phyloP scores from a whole-genome alignment of 306 rosid species.

The Pyrus betulifolia region DNA sequence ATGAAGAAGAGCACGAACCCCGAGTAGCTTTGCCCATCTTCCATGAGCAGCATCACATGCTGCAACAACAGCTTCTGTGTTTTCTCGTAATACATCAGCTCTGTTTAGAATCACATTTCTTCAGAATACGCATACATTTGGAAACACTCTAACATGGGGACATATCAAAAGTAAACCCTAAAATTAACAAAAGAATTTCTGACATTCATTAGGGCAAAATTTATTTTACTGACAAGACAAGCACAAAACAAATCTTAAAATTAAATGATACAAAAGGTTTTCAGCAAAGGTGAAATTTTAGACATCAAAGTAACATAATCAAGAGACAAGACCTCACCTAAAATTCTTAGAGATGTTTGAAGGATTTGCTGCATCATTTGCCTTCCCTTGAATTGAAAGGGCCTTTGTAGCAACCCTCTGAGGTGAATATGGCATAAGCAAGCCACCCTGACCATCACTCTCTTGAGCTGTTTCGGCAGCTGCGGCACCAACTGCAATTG shows the following conservation, averaged over 20 bases:
- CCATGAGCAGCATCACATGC: constrained; percentile 99
- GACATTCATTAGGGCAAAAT: neutral
- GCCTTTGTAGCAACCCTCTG: constrained; percentile 46
- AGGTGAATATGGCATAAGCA: constrained; percentile 38
- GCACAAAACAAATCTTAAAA: neutral
- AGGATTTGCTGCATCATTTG: constrained; percentile 60
- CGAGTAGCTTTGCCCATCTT: constrained; percentile 99
- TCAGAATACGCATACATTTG: constrained; percentile 42
- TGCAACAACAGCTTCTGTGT: constrained; percentile 99
- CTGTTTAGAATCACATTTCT: constrained; percentile 66
- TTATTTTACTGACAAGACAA: neutral
- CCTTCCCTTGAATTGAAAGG: constrained; percentile 55
- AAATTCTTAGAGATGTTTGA: constrained; percentile 83
- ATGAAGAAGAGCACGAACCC: constrained; percentile 92
- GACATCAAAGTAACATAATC: constrained; percentile 5
- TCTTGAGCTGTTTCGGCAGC: constrained; percentile 69
- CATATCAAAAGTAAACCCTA: neutral
- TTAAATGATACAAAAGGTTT: neutral
- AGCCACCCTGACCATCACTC: constrained; percentile 36
- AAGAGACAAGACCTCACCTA: constrained; percentile 49
- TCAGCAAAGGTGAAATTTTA: neutral
- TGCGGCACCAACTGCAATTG: constrained; percentile 80
- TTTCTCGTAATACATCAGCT: constrained; percentile 98
- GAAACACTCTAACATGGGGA: constrained; percentile 12
- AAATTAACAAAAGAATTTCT: neutral